Conservation (phyloP, 177 flowering plant species). For the Vitis hybrid region DNA sequence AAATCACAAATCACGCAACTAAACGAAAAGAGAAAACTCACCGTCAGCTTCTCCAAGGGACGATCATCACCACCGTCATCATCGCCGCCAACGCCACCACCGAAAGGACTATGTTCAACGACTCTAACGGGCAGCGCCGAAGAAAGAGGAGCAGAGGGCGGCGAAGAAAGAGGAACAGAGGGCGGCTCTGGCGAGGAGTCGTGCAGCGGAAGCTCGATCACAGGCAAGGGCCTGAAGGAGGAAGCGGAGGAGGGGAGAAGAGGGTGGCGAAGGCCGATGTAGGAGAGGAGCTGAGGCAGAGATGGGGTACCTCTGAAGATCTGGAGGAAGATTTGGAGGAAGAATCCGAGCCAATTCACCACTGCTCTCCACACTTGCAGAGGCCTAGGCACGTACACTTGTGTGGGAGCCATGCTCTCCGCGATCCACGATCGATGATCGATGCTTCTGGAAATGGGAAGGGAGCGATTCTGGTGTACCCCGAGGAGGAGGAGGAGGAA, state of each 20-base stretch:
- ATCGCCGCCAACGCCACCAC: background rate
- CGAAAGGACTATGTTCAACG: background rate
- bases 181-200: conserved; percentile 3
- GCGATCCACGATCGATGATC: background rate
- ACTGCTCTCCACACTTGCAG: conserved; percentile 26
- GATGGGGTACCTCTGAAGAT: conserved; percentile 20
- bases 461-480: too few species aligned
- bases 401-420: conserved; percentile 11
- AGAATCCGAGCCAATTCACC: conserved; percentile 23
- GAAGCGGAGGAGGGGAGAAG: conserved; percentile 17
- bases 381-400: conserved; percentile 13
- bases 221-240: conserved; percentile 25
- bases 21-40: background rate
- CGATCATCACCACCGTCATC: conserved; percentile 5
- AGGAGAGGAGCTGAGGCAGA: conserved; percentile 11
- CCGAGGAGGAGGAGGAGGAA: too few species aligned
- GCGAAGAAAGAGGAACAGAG: background rate
- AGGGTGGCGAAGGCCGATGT: conserved; percentile 10
- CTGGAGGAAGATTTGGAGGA: conserved; percentile 21
- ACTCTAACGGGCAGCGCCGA: too few species aligned
- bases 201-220: conserved; percentile 19
- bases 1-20: background rate
- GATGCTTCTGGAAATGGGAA: too few species aligned
- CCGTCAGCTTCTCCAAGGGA: conserved; percentile 14
- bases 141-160: background rate